These are phyloP conservation scores for Vanrija sp. DNA, from an alignment of 1,284 basidiomycete genomes.

Conservation along the genomic window DNA sequence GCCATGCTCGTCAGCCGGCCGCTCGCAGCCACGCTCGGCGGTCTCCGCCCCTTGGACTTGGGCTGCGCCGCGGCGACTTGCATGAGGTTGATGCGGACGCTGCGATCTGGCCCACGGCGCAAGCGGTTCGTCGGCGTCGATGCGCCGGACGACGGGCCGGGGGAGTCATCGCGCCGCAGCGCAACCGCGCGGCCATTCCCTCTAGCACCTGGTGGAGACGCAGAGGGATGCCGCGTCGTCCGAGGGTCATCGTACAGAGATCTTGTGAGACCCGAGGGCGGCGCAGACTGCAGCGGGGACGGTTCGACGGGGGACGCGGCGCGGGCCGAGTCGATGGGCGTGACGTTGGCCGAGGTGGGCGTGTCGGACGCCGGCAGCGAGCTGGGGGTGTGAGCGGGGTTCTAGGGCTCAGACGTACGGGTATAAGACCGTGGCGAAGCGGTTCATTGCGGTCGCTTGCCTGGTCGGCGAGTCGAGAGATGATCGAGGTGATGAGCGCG, in stretches of 20 bases:
- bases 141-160: background rate
- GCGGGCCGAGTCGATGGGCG: constrained; percentile 1
- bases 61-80: background rate
- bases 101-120: constrained; percentile 18
- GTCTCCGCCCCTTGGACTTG: background rate
- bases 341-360: background rate
- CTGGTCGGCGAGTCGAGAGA: too few species aligned
- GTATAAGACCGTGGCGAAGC: constrained; percentile 25
- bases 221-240: constrained; percentile 18
- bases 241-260: constrained; percentile 42
- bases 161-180: background rate
- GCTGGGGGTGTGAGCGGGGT: background rate
- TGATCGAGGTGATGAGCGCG: too few species aligned
- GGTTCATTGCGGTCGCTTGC: constrained; percentile 19
- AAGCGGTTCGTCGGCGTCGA: constrained; percentile 2
- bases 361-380: background rate
- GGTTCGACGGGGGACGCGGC: constrained; percentile 1
- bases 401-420: constrained; percentile 18
- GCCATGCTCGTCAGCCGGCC: constrained; percentile 42
- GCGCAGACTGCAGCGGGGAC: constrained; percentile 1
- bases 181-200: background rate
- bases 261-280: background rate
- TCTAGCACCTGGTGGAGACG: constrained; percentile 7
- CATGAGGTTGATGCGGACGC: constrained; percentile 34
- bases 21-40: constrained; percentile 15